A percentile compares a stretch with the other conserved stretches of the same genome.
Conservation (phyloP, 352 stramenopile genomes). For the Globisporangium sylvaticum region DNA sequence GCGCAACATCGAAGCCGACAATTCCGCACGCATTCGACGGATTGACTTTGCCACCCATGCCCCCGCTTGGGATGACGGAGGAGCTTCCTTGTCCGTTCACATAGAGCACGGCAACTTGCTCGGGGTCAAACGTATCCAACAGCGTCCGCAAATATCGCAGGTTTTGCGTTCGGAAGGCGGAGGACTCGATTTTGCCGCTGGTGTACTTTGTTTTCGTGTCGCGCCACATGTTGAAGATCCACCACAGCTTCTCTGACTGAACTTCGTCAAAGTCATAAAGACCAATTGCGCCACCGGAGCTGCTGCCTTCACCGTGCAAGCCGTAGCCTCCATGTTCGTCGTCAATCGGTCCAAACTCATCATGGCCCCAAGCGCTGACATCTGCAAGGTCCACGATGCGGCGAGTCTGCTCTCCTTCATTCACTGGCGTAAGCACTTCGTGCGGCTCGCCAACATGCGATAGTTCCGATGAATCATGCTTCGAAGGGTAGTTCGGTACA, state of each 20-base stretch:
- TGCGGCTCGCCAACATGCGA: conserved; percentile 11
- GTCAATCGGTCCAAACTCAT: conserved; percentile 22
- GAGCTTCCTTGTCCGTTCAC: conserved; percentile 24
- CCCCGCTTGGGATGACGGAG: conserved; percentile 26
- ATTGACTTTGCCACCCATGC: conserved; percentile 14
- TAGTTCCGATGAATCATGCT: background rate
- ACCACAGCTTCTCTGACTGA: conserved; percentile 79
- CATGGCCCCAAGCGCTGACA: conserved; percentile 31
- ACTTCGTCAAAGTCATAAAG: conserved; percentile 79
- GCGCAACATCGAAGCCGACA: conserved; percentile 71
- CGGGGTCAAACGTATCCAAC: conserved; percentile 71
- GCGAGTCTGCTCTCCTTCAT: conserved; percentile 5
- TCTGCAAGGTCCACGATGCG: conserved; percentile 63
- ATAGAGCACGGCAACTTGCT: conserved; percentile 77
- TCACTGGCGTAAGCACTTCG: conserved; percentile 24
- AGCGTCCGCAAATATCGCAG: conserved; percentile 64
- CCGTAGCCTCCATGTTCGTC: conserved; percentile 23
- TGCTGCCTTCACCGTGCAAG: conserved; percentile 43
- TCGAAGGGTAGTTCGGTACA: conserved; percentile 2
- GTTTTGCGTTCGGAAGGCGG: conserved; percentile 61
- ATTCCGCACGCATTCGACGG: conserved; percentile 39
- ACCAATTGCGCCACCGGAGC: conserved; percentile 50
- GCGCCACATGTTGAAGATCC: conserved; percentile 77
- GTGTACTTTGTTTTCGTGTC: conserved; percentile 66
- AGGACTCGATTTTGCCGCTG: conserved; percentile 66